Conservation (phyloP, 2,329 filamentous ascomycete genomes). For the Uncinocarpus reesii region DNA sequence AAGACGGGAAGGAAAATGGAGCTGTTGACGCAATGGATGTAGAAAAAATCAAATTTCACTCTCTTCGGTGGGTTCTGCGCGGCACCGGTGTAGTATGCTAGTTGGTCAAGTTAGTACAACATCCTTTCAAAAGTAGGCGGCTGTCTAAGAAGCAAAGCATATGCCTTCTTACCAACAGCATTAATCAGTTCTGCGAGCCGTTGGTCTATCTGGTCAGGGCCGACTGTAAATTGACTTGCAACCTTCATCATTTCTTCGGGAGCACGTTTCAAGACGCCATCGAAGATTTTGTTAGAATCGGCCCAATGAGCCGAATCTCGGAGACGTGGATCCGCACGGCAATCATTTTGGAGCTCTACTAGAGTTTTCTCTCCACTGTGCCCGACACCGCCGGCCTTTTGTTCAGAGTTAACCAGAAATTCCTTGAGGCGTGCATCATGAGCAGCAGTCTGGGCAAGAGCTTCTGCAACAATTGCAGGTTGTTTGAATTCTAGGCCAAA, state of each 20-base stretch:
- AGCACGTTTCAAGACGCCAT: slow-evolving; percentile 57
- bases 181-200: slow-evolving; percentile 62
- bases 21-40: slow-evolving; percentile 65
- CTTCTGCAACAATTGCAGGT: slow-evolving; percentile 70
- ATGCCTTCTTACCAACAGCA: slow-evolving; percentile 37
- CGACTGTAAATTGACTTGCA: slow-evolving; percentile 50
- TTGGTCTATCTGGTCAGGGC: slow-evolving; percentile 46
- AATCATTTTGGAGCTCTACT: slow-evolving; percentile 51
- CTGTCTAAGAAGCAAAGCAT: neutral
- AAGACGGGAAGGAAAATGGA: slow-evolving; percentile 64
- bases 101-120: neutral
- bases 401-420: slow-evolving; percentile 41
- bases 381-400: slow-evolving; percentile 26
- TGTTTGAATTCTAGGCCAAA: slow-evolving; percentile 77
- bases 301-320: slow-evolving; percentile 41
- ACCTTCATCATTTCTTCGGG: slow-evolving; percentile 53
- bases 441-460: slow-evolving; percentile 63
- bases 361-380: slow-evolving; percentile 36
- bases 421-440: slow-evolving; percentile 47
- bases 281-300: slow-evolving; percentile 55
- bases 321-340: slow-evolving; percentile 49
- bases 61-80: slow-evolving; percentile 55
- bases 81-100: slow-evolving; percentile 48
- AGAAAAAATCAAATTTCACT: slow-evolving; percentile 73
- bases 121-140: neutral